A percentile compares a stretch with the other conserved stretches of the same genome.
Conservation (phyloP, 495 filamentous ascomycete genomes). For the Chaetomium fimeti region DNA sequence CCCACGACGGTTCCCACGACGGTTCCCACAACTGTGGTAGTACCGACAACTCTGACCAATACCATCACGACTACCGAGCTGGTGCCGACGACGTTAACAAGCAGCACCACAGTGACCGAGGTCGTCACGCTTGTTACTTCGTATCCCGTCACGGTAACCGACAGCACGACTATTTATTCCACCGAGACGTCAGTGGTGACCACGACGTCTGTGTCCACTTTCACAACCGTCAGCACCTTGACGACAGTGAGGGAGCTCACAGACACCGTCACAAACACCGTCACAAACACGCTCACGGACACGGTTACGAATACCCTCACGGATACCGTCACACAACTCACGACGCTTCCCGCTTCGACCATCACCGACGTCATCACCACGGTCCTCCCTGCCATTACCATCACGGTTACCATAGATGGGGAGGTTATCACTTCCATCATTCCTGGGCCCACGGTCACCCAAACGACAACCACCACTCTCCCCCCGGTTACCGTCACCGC, state of each 20-base stretch:
- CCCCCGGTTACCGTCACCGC: constrained; percentile 31
- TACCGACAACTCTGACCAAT: constrained; percentile 16
- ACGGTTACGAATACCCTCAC: constrained; percentile 20
- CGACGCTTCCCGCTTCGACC: constrained; percentile 15
- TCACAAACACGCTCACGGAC: background rate
- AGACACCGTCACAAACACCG: constrained; percentile 20
- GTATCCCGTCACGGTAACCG: constrained; percentile 29
- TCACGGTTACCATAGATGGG: constrained; percentile 21
- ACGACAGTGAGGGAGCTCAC: constrained; percentile 28
- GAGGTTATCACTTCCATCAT: constrained; percentile 34
- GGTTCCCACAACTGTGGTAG: background rate
- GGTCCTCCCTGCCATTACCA: constrained; percentile 15
- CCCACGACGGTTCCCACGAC: background rate
- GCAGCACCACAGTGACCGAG: constrained; percentile 23
- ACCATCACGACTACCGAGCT: constrained; percentile 11
- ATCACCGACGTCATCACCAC: constrained; percentile 25
- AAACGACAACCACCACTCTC: constrained; percentile 24
- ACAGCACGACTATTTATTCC: constrained; percentile 32
- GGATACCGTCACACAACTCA: constrained; percentile 13
- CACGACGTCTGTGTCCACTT: constrained; percentile 27
- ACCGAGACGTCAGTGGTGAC: constrained; percentile 25
- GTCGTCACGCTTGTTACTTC: constrained; percentile 30
- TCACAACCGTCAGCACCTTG: constrained; percentile 33
- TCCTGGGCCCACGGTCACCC: constrained; percentile 30
- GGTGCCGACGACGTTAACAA: constrained; percentile 17